Evolutionary conservation across 1,284 basidiomycete genomes (phyloP).

Genomic region (Exobasidium rhododendri): DNA sequence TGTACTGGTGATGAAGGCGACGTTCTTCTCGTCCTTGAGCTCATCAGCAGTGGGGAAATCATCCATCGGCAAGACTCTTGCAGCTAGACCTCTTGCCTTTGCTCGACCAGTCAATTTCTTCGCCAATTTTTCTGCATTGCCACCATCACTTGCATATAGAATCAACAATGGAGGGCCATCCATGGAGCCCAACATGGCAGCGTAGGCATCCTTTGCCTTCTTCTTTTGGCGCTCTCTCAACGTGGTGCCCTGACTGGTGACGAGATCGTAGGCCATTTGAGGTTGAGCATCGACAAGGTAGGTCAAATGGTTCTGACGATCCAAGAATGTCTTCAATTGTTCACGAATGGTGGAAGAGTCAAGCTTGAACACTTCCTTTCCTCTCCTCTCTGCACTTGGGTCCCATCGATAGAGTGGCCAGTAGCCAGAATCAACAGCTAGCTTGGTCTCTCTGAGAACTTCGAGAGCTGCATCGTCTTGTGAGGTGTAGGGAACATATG

Average conservation of each 20-base stretch:
- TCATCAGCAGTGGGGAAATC: constrained; percentile 68
- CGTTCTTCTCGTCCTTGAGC: constrained; percentile 63
- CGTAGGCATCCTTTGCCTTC: constrained; percentile 81
- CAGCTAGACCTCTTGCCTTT: constrained; percentile 78
- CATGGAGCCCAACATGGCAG: constrained; percentile 75
- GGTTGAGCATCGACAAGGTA: constrained; percentile 77
- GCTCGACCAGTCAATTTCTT: constrained; percentile 81
- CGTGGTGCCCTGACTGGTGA: constrained; percentile 76
- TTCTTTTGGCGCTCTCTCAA: constrained; percentile 78
- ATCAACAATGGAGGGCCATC: constrained; percentile 86
- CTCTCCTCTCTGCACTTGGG: constrained; percentile 69
- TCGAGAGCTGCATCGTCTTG: constrained; percentile 73
- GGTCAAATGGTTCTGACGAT: constrained; percentile 91
- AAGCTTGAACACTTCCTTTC: constrained; percentile 79
- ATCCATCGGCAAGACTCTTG: constrained; percentile 63
- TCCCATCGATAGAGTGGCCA: constrained; percentile 99
- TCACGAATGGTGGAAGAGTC: constrained; percentile 93
- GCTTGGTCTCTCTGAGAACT: constrained; percentile 91
- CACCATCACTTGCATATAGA: constrained; percentile 89
- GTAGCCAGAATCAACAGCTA: constrained; percentile 91
- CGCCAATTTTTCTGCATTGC: constrained; percentile 90
- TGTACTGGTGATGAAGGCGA: constrained; percentile 86
- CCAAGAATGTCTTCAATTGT: constrained; percentile 90
- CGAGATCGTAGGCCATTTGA: constrained; percentile 76
- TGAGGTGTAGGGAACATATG: constrained; percentile 82